A percentile compares a stretch with the other conserved stretches of the same genome.
Evolutionary conservation across 805 yeast species (phyloP).

Genomic region (Candida yuanshanica): DNA sequence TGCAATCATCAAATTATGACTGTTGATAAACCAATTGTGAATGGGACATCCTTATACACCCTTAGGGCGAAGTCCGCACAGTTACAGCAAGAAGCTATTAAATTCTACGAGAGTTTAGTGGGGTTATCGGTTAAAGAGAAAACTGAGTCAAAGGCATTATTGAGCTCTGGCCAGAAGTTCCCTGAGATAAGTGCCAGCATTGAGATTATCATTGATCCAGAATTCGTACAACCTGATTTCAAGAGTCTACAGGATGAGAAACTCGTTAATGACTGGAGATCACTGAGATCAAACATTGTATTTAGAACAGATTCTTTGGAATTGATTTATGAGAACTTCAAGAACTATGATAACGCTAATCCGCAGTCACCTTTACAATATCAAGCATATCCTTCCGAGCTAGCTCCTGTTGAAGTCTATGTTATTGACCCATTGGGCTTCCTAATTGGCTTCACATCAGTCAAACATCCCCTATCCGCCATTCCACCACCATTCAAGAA

Average conservation of each 20-base stretch:
- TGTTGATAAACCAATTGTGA: slow-evolving; percentile 35
- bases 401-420: slow-evolving; percentile 71
- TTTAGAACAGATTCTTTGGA: slow-evolving; percentile 28
- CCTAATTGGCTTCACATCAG: slow-evolving; percentile 71
- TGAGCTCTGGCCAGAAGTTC: slow-evolving; percentile 26
- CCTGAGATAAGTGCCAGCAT: slow-evolving; percentile 25
- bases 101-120: slow-evolving; percentile 51
- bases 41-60: slow-evolving; percentile 49
- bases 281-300: slow-evolving; percentile 36
- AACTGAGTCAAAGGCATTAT: slow-evolving; percentile 16
- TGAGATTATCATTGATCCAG: slow-evolving; percentile 21
- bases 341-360: slow-evolving; percentile 9
- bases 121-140: slow-evolving; percentile 28
- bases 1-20: slow-evolving; percentile 7
- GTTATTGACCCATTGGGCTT: slow-evolving; percentile 81
- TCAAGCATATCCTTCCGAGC: slow-evolving; percentile 66
- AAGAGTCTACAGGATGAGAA: slow-evolving; percentile 25
- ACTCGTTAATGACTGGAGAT: slow-evolving; percentile 43
- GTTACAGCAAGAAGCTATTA: slow-evolving; percentile 40
- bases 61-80: slow-evolving; percentile 45
- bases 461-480: slow-evolving; percentile 50
- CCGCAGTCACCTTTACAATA: slow-evolving; percentile 25
- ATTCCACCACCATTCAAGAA: slow-evolving; percentile 30
- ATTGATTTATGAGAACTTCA: slow-evolving; percentile 22
- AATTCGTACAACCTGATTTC: slow-evolving; percentile 20